Percentiles rank a stretch among this genome's conserved stretches.
Conservation (phyloP, 345 rosid species). For the Eutrema japonicum region DNA sequence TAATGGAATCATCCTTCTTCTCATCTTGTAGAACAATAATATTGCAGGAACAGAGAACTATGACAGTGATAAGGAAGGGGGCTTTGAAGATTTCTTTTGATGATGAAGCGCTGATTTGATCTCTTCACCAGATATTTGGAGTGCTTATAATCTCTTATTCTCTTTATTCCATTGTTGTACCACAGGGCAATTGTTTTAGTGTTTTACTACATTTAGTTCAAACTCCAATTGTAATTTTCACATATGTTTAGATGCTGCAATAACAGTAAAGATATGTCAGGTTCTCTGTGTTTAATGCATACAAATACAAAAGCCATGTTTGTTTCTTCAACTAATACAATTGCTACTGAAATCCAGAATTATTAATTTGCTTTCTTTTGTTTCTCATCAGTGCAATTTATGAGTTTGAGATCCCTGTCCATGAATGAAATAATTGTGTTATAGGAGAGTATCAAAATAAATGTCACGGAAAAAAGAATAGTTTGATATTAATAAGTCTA, state of each 20-base stretch:
- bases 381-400: neutral
- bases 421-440: neutral
- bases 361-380: neutral
- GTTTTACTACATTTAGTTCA: conserved; percentile 32
- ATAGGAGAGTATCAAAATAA: too few relatives aligned
- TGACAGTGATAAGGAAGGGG: conserved; percentile 66
- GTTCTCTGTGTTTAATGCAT: conserved; percentile 19
- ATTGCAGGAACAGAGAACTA: conserved; percentile 62
- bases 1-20: conserved; percentile 30
- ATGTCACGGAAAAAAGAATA: too few relatives aligned
- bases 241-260: conserved; percentile 29
- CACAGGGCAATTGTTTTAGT: conserved; percentile 29
- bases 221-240: conserved; percentile 20
- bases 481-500: too few relatives aligned
- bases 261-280: conserved; percentile 24
- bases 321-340: conserved; percentile 31
- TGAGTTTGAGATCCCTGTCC: neutral
- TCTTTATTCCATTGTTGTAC: conserved; percentile 37
- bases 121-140: conserved; percentile 23
- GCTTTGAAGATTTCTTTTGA: conserved; percentile 87
- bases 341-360: neutral
- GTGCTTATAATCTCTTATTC: neutral
- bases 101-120: conserved; percentile 31
- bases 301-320: conserved; percentile 28
- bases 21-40: conserved; percentile 43